Conservation (phyloP, 345 rosid genomes). For the Firmiana major region DNA sequence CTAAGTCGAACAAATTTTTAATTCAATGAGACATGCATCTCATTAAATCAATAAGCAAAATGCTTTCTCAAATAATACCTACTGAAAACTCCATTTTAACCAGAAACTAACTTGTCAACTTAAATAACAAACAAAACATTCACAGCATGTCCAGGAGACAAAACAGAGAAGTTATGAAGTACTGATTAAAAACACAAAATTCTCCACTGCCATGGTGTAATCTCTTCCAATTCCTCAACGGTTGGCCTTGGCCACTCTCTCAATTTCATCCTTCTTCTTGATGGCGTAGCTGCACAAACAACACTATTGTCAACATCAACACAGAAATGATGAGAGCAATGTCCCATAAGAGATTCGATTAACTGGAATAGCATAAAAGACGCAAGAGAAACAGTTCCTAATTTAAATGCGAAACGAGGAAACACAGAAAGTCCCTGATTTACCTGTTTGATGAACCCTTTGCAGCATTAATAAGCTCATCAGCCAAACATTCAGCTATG, state of each 20-base stretch:
- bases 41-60: background rate
- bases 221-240: slow-evolving; percentile 45
- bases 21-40: background rate
- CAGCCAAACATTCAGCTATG: slow-evolving; percentile 94
- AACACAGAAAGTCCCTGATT: background rate
- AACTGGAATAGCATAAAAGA: background rate
- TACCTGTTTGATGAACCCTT: slow-evolving; percentile 99
- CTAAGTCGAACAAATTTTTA: background rate
- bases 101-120: background rate
- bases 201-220: background rate
- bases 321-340: background rate
- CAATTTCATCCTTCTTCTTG: slow-evolving; percentile 96
- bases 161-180: background rate
- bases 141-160: background rate
- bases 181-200: slow-evolving; percentile 1
- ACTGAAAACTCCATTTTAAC: background rate
- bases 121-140: background rate
- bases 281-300: slow-evolving; percentile 63
- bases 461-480: slow-evolving; percentile 95
- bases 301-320: background rate
- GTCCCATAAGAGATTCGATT: background rate
- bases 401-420: background rate
- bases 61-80: background rate
- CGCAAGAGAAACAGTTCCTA: background rate
- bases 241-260: slow-evolving; percentile 98